A percentile compares a stretch with the other conserved stretches of the same genome.
Conservation (phyloP, 2,329 filamentous ascomycete genomes). For the Apiospora arundinis region DNA sequence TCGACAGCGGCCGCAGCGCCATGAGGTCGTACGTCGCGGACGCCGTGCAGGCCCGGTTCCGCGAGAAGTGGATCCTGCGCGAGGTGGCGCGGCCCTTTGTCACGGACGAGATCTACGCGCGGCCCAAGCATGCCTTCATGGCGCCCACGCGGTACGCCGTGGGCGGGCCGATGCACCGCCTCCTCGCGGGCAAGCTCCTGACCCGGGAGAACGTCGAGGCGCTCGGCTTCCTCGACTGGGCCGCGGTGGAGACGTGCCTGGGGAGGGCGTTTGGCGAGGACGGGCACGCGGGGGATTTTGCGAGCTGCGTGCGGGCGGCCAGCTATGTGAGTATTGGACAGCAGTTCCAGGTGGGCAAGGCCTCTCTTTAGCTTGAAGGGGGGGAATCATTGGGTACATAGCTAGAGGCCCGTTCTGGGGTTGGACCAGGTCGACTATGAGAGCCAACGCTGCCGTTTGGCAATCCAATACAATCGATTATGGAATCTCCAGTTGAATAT, state of each 20-base stretch:
- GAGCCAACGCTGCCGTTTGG: too few relatives aligned
- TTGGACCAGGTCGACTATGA: too few relatives aligned
- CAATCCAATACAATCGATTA: too few relatives aligned
- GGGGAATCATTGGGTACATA: too few relatives aligned
- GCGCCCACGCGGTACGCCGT: conserved; percentile 48
- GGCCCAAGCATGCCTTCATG: conserved; percentile 55
- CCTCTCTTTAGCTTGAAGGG: not conserved
- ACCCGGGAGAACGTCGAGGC: conserved; percentile 44
- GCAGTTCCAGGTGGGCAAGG: conserved; percentile 46
- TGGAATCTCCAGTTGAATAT: too few relatives aligned
- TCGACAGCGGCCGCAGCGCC: conserved; percentile 18
- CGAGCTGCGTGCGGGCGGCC: conserved; percentile 45
- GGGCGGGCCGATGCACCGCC: conserved; percentile 49
- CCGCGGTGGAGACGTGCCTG: conserved; percentile 33
- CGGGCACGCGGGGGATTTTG: conserved; percentile 41
- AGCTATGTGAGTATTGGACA: conserved; percentile 51
- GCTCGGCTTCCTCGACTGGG: conserved; percentile 49
- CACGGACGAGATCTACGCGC: conserved; percentile 53
- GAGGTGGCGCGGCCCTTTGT: conserved; percentile 29
- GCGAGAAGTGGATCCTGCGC: conserved; percentile 32
- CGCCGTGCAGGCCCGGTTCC: conserved; percentile 22
- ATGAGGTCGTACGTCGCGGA: conserved; percentile 21
- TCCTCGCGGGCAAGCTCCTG: conserved; percentile 37
- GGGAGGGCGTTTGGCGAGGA: conserved; percentile 44
- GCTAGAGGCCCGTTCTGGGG: too few relatives aligned